A percentile compares a stretch with the other conserved stretches of the same genome.
These are phyloP conservation scores for Diutina ranongensis DNA, from an alignment of 1,139 yeast species.

Conservation along the genomic window DNA sequence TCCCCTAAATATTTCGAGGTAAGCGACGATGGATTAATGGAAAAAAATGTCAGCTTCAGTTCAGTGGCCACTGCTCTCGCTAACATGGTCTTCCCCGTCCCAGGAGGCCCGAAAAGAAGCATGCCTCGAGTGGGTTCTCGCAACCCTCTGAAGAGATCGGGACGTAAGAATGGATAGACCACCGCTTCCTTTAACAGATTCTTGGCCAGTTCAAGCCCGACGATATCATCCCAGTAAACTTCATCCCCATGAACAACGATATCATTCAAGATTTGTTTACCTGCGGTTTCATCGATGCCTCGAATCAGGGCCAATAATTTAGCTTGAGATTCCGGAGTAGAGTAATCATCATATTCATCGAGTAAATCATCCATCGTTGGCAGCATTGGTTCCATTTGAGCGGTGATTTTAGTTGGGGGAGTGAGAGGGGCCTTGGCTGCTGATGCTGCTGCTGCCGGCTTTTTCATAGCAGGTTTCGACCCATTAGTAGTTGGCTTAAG, in stretches of 20 bases:
- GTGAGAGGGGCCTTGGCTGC: constrained; percentile 5
- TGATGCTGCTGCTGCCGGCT: neutral
- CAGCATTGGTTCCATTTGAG: constrained; percentile 9
- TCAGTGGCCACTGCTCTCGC: constrained; percentile 98
- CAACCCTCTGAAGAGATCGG: constrained; percentile 83
- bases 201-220: constrained; percentile 86
- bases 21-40: constrained; percentile 83
- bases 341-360: constrained; percentile 13
- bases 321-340: constrained; percentile 43
- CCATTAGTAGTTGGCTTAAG: constrained; percentile 7
- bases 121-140: constrained; percentile 96
- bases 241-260: constrained; percentile 92
- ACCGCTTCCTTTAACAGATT: constrained; percentile 89
- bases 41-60: constrained; percentile 86
- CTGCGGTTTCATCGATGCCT: constrained; percentile 31
- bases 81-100: constrained; percentile 96
- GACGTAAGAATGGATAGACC: constrained; percentile 89
- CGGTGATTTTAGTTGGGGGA: neutral
- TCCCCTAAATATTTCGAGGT: constrained; percentile 92
- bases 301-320: constrained; percentile 23
- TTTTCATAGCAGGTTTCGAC: neutral
- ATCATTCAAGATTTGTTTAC: constrained; percentile 70
- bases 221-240: constrained; percentile 95
- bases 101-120: constrained; percentile 96
- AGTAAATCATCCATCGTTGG: constrained; percentile 21